phyloP scores from a whole-genome alignment of 139 green algal genomes.

The Chlorella sp. region DNA sequence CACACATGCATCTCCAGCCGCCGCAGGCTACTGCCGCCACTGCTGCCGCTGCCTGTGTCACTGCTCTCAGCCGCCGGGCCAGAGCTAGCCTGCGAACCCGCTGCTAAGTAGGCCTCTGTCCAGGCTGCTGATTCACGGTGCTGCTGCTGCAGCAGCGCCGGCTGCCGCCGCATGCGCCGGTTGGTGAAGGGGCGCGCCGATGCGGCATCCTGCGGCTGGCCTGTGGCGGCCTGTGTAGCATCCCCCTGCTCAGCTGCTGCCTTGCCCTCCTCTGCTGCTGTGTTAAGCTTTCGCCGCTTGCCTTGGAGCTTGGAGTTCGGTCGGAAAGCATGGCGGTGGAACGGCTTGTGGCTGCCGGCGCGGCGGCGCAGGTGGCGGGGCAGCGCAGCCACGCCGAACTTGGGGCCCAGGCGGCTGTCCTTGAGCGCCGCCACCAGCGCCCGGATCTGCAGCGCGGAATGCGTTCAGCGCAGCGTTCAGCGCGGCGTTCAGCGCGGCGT shows the following conservation, averaged over 20 bases:
- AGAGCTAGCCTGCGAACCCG: not conserved
- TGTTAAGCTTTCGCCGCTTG: not conserved
- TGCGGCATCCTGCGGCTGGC: too few relatives aligned
- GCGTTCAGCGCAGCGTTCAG: too few relatives aligned
- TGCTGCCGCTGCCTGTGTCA: not conserved
- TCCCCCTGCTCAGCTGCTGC: not conserved
- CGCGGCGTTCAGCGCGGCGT: too few relatives aligned
- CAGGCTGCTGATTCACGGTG: conserved; percentile 17
- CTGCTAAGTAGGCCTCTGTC: conserved; percentile 25
- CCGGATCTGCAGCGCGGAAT: conserved; percentile 35
- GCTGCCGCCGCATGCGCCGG: conserved; percentile 62
- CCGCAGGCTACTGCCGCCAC: not conserved
- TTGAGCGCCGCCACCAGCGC: conserved; percentile 12
- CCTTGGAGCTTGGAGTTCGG: conserved; percentile 44
- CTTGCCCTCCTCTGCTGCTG: not conserved
- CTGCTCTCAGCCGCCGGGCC: not conserved
- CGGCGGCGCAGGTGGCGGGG: conserved; percentile 46
- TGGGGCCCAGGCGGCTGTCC: not conserved
- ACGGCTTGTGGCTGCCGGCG: conserved; percentile 58
- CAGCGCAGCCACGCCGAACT: conserved; percentile 38
- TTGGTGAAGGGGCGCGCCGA: conserved; percentile 44
- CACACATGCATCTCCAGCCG: conserved; percentile 77
- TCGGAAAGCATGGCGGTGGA: conserved; percentile 33
- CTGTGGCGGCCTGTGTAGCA: not conserved
- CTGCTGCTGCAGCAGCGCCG: conserved; percentile 50